phyloP scores from a whole-genome alignment of 1,284 basidiomycete genomes.

The Ganoderma multipileum region DNA sequence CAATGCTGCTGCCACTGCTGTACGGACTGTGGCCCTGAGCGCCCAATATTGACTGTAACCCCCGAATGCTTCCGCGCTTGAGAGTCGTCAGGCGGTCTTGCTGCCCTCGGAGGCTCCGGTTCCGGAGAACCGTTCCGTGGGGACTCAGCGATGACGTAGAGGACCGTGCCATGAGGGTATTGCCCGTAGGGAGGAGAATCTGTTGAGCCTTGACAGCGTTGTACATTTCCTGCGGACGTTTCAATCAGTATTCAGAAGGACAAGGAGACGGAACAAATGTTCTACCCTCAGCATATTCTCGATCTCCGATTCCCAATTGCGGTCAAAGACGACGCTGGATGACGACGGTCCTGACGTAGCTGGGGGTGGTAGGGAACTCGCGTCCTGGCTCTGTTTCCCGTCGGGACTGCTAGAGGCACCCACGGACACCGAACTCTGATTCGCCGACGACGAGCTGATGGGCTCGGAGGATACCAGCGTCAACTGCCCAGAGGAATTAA shows the following conservation, averaged over 20 bases:
- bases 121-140: conserved; percentile 58
- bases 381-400: conserved; percentile 30
- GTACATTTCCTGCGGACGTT: conserved; percentile 84
- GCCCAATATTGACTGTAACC: conserved; percentile 79
- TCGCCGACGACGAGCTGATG: conserved; percentile 38
- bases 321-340: conserved; percentile 56
- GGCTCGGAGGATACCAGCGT: conserved; percentile 36
- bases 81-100: conserved; percentile 78
- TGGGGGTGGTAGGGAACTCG: conserved; percentile 18
- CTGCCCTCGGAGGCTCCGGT: conserved; percentile 68
- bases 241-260: not conserved
- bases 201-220: conserved; percentile 89
- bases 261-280: conserved; percentile 11
- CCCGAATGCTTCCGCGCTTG: conserved; percentile 90
- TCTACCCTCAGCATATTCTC: conserved; percentile 84
- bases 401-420: conserved; percentile 30
- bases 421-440: conserved; percentile 55
- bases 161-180: conserved; percentile 47
- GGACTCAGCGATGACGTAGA: conserved; percentile 63
- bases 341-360: conserved; percentile 29
- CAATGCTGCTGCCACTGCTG: conserved; percentile 81
- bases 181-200: conserved; percentile 82
- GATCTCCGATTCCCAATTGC: conserved; percentile 85
- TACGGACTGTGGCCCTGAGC: conserved; percentile 73
- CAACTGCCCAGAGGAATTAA: conserved; percentile 40